Evolutionary conservation across 2,329 filamentous ascomycete species (phyloP).

Genomic region (Cyphellophora attinorum): DNA sequence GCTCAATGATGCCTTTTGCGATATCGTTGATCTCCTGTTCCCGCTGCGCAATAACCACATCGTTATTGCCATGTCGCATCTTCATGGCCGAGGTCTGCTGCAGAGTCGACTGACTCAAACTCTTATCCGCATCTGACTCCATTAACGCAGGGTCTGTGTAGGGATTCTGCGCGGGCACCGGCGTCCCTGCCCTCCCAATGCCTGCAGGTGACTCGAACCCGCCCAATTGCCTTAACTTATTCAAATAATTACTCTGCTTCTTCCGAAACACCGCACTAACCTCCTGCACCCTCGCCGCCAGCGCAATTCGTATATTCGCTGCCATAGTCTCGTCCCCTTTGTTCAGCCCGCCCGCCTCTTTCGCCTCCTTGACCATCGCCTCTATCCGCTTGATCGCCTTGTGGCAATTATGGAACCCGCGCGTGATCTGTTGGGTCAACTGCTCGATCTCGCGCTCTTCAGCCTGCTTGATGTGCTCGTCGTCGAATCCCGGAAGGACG

Average conservation of each 20-base stretch:
- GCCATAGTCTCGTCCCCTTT: conserved; percentile 91
- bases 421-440: conserved; percentile 83
- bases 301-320: conserved; percentile 84
- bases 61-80: conserved; percentile 61
- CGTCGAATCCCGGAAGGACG: conserved; percentile 90
- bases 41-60: conserved; percentile 76
- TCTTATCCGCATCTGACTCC: conserved; percentile 89
- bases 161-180: conserved; percentile 43
- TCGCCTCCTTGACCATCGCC: conserved; percentile 72
- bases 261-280: conserved; percentile 87
- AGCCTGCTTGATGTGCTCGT: conserved; percentile 75
- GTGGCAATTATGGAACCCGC: conserved; percentile 82
- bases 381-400: conserved; percentile 81
- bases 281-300: conserved; percentile 82
- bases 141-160: conserved; percentile 80
- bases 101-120: conserved; percentile 75
- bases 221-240: conserved; percentile 69
- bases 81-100: conserved; percentile 26
- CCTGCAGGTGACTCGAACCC: conserved; percentile 42
- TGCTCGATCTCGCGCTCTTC: conserved; percentile 87
- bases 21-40: conserved; percentile 97
- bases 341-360: conserved; percentile 55
- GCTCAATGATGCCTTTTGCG: conserved; percentile 92
- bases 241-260: conserved; percentile 93
- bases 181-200: conserved; percentile 40